Evolutionary conservation across 108 stramenopile genomes (phyloP).

Genomic region (Parietichytrium sp.): DNA sequence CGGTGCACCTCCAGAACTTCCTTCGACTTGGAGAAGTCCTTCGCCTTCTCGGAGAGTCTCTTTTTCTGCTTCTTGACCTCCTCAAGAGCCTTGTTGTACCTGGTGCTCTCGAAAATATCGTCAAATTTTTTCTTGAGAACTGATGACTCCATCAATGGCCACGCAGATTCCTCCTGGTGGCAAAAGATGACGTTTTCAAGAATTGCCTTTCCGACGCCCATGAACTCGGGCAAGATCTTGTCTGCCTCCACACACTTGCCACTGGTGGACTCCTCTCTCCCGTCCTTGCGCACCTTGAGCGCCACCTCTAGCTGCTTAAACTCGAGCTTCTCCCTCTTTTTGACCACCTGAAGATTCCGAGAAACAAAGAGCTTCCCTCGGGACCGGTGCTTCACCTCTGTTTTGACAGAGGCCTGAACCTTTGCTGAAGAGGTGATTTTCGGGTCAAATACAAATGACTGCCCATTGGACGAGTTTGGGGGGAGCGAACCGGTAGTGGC

Average conservation of each 20-base stretch:
- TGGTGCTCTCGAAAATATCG: slow-evolving; percentile 96
- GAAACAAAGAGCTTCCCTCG: slow-evolving; percentile 79
- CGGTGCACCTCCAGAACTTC: slow-evolving; percentile 76
- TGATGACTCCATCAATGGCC: slow-evolving; percentile 84
- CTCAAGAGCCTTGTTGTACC: slow-evolving; percentile 91
- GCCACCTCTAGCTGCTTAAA: slow-evolving; percentile 20
- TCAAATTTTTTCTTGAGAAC: slow-evolving; percentile 97
- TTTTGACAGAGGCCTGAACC: slow-evolving; percentile 65
- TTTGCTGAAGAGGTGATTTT: slow-evolving; percentile 57
- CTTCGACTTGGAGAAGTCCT: slow-evolving; percentile 64
- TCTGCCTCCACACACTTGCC: slow-evolving; percentile 89
- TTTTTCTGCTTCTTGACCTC: slow-evolving; percentile 76
- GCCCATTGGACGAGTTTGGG: slow-evolving; percentile 83
- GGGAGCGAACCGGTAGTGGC: slow-evolving; percentile 89
- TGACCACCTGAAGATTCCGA: slow-evolving; percentile 82
- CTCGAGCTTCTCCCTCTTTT: slow-evolving; percentile 71
- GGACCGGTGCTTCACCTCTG: slow-evolving; percentile 78
- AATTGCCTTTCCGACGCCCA: slow-evolving; percentile 91
- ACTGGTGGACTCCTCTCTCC: slow-evolving; percentile 43
- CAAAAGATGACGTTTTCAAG: slow-evolving; percentile 93
- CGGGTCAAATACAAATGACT: slow-evolving; percentile 89
- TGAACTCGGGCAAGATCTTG: slow-evolving; percentile 71
- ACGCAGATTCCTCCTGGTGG: slow-evolving; percentile 82
- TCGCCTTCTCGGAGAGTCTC: slow-evolving; percentile 52
- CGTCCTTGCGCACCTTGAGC: background rate